Percentiles rank a stretch among this genome's conserved stretches.
phyloP scores from a whole-genome alignment of 164 flowering plant genomes.

The Annona squamosa region DNA sequence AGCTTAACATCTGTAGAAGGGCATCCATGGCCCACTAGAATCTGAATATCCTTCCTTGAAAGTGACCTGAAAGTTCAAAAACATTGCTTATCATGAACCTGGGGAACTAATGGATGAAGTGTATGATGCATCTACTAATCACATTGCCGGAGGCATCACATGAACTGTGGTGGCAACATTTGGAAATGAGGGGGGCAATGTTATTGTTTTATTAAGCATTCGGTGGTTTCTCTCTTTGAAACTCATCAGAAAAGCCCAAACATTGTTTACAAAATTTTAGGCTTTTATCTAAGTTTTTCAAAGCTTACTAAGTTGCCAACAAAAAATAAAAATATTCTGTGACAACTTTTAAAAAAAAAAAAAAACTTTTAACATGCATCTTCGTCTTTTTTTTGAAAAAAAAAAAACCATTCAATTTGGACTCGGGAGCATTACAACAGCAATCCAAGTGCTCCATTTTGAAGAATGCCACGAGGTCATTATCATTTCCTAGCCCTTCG shows the following conservation, averaged over 20 bases:
- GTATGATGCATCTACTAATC: too few relatives aligned
- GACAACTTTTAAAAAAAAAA: not conserved
- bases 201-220: too few relatives aligned
- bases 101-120: too few relatives aligned
- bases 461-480: not conserved
- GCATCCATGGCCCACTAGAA: constrained; percentile 92
- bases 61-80: constrained; percentile 56
- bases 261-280: too few relatives aligned
- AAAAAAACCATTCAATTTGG: not conserved
- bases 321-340: not conserved
- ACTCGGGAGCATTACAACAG: not conserved
- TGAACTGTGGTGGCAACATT: too few relatives aligned
- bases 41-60: constrained; percentile 88
- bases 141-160: too few relatives aligned
- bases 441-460: not conserved
- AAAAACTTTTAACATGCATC: not conserved
- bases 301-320: too few relatives aligned
- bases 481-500: not conserved
- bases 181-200: too few relatives aligned
- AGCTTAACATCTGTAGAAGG: constrained; percentile 68
- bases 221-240: too few relatives aligned
- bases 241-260: too few relatives aligned
- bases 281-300: too few relatives aligned
- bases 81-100: too few relatives aligned
- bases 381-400: not conserved